These are phyloP conservation scores for Brettanomyces nanus DNA, from an alignment of 805 yeast species.

Conservation along the genomic window DNA sequence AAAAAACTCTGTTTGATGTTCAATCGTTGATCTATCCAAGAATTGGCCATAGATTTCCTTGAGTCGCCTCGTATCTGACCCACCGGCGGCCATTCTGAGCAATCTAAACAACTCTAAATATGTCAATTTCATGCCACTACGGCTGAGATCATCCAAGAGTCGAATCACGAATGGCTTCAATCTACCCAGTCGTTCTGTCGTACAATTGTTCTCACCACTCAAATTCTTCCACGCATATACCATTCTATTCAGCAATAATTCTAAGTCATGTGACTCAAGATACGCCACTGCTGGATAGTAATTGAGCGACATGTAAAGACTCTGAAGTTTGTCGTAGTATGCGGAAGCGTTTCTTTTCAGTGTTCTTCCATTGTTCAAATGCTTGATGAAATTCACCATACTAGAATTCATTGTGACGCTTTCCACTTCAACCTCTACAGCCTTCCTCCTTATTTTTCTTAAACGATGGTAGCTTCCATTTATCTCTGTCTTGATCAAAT, in stretches of 20 bases:
- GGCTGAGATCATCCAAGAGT: slow-evolving; percentile 1
- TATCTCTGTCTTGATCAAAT: slow-evolving; percentile 1
- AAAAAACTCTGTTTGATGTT: slow-evolving; percentile 1
- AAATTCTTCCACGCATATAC: neutral
- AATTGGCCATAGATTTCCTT: slow-evolving; percentile 1
- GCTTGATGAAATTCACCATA: neutral
- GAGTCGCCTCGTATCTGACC: neutral
- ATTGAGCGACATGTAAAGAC: neutral
- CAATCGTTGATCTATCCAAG: neutral
- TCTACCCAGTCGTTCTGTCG: neutral
- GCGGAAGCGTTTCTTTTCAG: neutral
- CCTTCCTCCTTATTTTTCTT: neutral
- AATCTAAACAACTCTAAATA: slow-evolving; percentile 2
- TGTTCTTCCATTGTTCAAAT: neutral
- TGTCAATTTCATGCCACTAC: slow-evolving; percentile 1
- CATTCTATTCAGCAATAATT: slow-evolving; percentile 1
- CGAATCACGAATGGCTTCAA: neutral
- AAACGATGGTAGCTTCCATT: neutral
- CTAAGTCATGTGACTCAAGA: neutral
- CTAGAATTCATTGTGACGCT: neutral
- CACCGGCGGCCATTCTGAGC: neutral
- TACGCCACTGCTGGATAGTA: neutral
- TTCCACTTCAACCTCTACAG: neutral
- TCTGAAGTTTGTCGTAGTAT: neutral
- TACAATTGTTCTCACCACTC: neutral